These are phyloP conservation scores for Gracilaria gracilis DNA, from an alignment of 23 red algal genomes.

Conservation along the genomic window DNA sequence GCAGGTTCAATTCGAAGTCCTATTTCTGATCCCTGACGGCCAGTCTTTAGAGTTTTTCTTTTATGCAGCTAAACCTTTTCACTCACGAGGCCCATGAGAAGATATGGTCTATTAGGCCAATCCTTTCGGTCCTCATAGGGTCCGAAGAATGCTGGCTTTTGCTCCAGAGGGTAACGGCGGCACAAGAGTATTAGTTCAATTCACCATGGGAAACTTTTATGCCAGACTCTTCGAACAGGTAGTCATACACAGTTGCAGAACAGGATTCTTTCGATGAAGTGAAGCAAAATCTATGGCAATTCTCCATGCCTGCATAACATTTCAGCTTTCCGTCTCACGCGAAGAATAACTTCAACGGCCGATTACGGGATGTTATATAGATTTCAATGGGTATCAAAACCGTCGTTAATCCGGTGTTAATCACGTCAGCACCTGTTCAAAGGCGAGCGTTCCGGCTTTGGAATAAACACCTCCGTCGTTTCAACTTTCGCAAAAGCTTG, in stretches of 20 bases:
- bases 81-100: background rate
- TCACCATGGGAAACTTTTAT: background rate
- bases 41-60: background rate
- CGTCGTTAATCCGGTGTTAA: background rate
- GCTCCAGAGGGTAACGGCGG: background rate
- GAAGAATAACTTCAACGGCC: background rate
- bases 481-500: background rate
- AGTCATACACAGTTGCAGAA: background rate
- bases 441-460: background rate
- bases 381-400: background rate
- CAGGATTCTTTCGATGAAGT: background rate
- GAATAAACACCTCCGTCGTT: slow-evolving; percentile 30
- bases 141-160: background rate
- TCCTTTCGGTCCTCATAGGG: background rate
- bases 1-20: background rate
- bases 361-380: background rate
- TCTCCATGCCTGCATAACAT: background rate
- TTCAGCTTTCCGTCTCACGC: background rate
- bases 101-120: background rate
- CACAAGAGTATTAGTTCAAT: background rate
- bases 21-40: background rate
- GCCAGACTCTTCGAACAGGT: background rate
- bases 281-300: background rate
- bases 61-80: background rate
- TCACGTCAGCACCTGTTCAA: background rate